Conservation (phyloP, 257 asterid species). For the Penstemon davidsonii region DNA sequence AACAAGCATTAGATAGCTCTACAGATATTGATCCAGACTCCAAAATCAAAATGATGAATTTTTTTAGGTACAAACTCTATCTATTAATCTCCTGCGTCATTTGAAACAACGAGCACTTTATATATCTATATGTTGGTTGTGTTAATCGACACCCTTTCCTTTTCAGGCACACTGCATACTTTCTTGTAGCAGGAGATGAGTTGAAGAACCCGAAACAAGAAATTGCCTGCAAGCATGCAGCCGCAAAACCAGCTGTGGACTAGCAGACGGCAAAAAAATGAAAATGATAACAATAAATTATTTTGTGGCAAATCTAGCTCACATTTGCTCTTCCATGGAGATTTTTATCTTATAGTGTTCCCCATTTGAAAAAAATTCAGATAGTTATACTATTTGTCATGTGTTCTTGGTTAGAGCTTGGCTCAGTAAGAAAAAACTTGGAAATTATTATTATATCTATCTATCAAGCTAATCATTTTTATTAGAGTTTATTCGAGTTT, state of each 20-base stretch:
- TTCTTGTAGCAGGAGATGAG: slow-evolving; percentile 93
- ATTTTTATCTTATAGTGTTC: background rate
- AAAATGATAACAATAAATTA: background rate
- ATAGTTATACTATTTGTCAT: background rate
- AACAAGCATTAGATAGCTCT: slow-evolving; percentile 65
- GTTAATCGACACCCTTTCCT: background rate
- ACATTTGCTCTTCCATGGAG: background rate
- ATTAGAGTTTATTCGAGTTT: too few species aligned
- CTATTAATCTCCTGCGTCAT: background rate
- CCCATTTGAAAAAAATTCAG: slow-evolving; percentile 3
- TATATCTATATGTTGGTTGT: background rate
- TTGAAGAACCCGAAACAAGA: slow-evolving; percentile 61
- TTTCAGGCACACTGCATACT: slow-evolving; percentile 89
- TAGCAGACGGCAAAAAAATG: slow-evolving; percentile 6
- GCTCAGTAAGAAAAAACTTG: too few species aligned
- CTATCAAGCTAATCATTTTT: too few species aligned
- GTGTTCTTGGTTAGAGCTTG: background rate
- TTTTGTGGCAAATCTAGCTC: background rate
- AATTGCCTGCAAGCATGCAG: slow-evolving; percentile 60
- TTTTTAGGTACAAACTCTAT: slow-evolving; percentile 58
- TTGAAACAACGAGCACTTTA: background rate
- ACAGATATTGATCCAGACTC: slow-evolving; percentile 70
- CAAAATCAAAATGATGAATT: slow-evolving; percentile 76
- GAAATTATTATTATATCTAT: too few species aligned
- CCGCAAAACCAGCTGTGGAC: slow-evolving; percentile 44